Base-by-base conservation (phyloP, 225 moss, liverwort and hornwort genomes). In the Anthoceros angustus region DNA sequence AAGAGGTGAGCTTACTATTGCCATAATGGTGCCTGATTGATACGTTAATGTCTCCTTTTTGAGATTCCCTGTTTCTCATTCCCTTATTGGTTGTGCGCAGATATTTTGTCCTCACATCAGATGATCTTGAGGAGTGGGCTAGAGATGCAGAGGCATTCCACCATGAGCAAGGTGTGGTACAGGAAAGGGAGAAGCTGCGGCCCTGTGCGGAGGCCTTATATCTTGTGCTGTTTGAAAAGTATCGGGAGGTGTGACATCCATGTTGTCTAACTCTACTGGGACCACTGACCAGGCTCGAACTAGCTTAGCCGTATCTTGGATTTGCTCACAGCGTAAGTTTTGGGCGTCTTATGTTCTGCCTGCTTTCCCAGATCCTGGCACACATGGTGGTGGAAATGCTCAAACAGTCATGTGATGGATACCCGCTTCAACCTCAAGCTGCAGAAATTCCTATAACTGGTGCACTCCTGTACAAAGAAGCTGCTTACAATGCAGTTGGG, bases 191-290 rank as follows among this genome's bases (percentile, higher is more conserved):
- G 73, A 92, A 98, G 75, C 87, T 92, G 77, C 88, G 98, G 67
- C 98, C 98, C 64, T 92, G 98, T 84, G 92, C 98, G 67, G 98
- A 98, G 77, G 88, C 91, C 55, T 67, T 98, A 7, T 98, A 89
- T 77, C 76, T 98, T 69, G 87, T 82, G 69, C 82, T 98, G 15
- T 98, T 98, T 68, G 98, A 98, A 72, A 88, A 87, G 78, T 86
- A 98, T 73, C 83, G 98, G 64, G 98, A 98, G 91, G 95, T 91
- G 46, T 25, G 38, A 25, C 62, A 7, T 63, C 63, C 41, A 43
- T 5, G n/a, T 10, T 39, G 23, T 5, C 66, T 42, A 24, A 5
- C 23, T 41, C 41, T 66, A 5, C 24, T 66, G 39, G 66, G 40
- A 12, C 12, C 15, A 20, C 21, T 41, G 9, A 7, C 64, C 26